A percentile compares a stretch with the other conserved stretches of the same genome.
These are phyloP conservation scores for Agroathelia rolfsii DNA, from an alignment of 1,284 basidiomycete species.

Conservation along the genomic window DNA sequence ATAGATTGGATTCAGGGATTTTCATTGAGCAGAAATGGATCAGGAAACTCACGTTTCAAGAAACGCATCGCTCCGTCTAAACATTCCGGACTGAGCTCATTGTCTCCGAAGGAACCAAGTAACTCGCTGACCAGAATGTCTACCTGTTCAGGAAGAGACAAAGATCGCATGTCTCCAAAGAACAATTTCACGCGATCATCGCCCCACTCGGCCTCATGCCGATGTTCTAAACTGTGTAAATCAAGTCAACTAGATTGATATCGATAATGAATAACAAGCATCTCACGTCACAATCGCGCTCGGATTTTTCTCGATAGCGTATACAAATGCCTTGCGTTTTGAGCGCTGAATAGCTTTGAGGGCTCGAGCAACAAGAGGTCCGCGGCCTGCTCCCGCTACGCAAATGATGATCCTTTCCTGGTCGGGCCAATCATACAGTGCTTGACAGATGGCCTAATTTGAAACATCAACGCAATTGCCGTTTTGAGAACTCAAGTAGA, in stretches of 20 bases:
- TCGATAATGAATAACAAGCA: conserved; percentile 21
- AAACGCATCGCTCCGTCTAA: conserved; percentile 92
- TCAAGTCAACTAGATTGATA: conserved; percentile 10
- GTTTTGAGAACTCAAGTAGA: conserved; percentile 8
- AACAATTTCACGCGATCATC: conserved; percentile 71
- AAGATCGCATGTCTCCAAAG: conserved; percentile 88
- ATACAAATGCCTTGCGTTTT: conserved; percentile 57
- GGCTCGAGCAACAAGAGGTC: conserved; percentile 85
- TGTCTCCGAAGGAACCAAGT: conserved; percentile 96
- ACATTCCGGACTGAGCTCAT: conserved; percentile 96
- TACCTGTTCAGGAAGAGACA: conserved; percentile 74
- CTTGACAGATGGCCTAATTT: conserved; percentile 67
- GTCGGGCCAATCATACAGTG: conserved; percentile 63
- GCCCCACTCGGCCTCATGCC: conserved; percentile 78
- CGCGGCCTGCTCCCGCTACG: conserved; percentile 92
- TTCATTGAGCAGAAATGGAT: neutral
- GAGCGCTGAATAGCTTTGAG: conserved; percentile 73
- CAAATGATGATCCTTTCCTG: conserved; percentile 60
- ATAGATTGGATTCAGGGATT: conserved; percentile 1
- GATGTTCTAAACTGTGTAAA: conserved; percentile 62
- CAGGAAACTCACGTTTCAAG: conserved; percentile 60
- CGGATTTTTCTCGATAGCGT: conserved; percentile 95
- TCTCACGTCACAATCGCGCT: conserved; percentile 90
- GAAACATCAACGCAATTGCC: conserved; percentile 10
- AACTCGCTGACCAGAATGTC: conserved; percentile 96